Percentiles rank a stretch among this genome's conserved stretches.
phyloP scores from a whole-genome alignment of 192 early-diverging fungal species.

The Rhizoclosmatium sp. region DNA sequence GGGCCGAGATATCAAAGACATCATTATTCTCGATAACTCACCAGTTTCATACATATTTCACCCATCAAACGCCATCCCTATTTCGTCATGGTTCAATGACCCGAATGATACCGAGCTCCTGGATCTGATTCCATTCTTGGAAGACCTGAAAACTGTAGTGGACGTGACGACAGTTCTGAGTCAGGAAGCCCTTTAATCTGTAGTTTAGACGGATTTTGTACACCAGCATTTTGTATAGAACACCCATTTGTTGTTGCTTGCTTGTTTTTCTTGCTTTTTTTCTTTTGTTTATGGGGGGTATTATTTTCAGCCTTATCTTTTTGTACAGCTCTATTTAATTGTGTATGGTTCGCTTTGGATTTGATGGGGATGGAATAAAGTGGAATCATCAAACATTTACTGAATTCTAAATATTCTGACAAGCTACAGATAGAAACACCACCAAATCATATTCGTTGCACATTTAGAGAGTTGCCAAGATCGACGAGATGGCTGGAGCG shows the following conservation, averaged over 20 bases:
- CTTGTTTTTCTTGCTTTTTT: neutral
- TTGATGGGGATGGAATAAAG: too few species aligned
- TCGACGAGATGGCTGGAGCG: neutral
- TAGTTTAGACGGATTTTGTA: neutral
- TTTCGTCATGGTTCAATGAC: constrained; percentile 97
- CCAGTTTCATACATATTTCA: constrained; percentile 97
- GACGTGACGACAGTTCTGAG: constrained; percentile 83
- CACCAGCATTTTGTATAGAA: too few species aligned
- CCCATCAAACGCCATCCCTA: constrained; percentile 93
- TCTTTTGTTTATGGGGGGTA: neutral
- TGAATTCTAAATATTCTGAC: neutral
- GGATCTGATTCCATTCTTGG: constrained; percentile 94
- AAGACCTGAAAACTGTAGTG: constrained; percentile 87
- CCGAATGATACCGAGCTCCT: constrained; percentile 93
- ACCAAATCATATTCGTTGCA: neutral
- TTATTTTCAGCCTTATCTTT: neutral
- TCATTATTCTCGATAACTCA: constrained; percentile 96
- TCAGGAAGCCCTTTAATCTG: neutral
- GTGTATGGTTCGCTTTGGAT: neutral
- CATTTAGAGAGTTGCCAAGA: neutral
- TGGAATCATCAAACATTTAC: neutral
- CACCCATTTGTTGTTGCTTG: neutral
- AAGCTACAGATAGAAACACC: neutral
- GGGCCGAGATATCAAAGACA: constrained; percentile 82
- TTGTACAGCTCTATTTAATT: neutral